These are phyloP conservation scores for Capsella bursapastoris DNA, from an alignment of 345 rosid species.

Conservation along the genomic window DNA sequence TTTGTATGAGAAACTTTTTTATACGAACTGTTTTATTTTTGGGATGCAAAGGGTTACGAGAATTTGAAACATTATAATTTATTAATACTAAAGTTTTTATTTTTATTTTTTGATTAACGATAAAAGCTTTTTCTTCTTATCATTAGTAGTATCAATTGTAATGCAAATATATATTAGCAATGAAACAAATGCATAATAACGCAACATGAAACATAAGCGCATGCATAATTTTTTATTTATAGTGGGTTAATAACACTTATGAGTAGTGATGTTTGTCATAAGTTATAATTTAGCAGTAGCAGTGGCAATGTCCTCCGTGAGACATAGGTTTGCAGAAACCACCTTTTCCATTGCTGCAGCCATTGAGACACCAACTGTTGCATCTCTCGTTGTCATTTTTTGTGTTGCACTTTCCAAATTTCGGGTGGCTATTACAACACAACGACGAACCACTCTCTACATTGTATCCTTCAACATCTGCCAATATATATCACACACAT, in stretches of 20 bases:
- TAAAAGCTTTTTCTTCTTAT: too few relatives aligned
- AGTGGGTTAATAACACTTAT: not conserved
- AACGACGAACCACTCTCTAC: conserved; percentile 7
- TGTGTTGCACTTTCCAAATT: conserved; percentile 33
- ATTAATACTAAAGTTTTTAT: too few relatives aligned
- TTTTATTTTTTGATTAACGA: too few relatives aligned
- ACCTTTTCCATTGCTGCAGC: conserved; percentile 21
- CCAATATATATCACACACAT: too few relatives aligned
- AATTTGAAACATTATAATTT: too few relatives aligned
- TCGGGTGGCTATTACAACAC: conserved; percentile 38
- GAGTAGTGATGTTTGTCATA: too few relatives aligned
- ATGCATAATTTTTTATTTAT: not conserved
- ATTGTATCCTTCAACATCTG: conserved; percentile 9
- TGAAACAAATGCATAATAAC: not conserved
- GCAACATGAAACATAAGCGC: not conserved
- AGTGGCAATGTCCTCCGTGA: conserved; percentile 34
- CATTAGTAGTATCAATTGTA: too few relatives aligned
- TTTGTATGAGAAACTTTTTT: too few relatives aligned
- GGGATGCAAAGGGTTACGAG: too few relatives aligned
- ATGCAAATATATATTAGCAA: too few relatives aligned
- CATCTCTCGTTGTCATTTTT: conserved; percentile 17
- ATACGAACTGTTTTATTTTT: too few relatives aligned
- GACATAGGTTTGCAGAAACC: conserved; percentile 19
- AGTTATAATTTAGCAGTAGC: conserved; percentile 1
- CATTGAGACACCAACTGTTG: conserved; percentile 27